phyloP scores from a whole-genome alignment of 2,329 filamentous ascomycete genomes.

The Colletotrichum navitas region DNA sequence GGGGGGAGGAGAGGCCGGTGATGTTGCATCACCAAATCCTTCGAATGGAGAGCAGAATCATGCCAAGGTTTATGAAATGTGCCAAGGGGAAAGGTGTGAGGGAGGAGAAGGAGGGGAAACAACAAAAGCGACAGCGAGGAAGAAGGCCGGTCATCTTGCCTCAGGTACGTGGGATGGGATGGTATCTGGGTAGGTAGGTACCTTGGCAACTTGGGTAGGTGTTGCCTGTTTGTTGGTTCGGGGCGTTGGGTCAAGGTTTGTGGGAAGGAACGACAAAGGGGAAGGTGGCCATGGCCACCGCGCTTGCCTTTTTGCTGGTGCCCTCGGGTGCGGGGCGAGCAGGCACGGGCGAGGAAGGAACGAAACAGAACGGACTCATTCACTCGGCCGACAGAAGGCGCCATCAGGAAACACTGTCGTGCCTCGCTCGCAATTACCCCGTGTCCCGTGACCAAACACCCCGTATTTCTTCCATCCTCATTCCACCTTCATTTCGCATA shows the following conservation, averaged over 20 bases:
- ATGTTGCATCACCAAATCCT: constrained; percentile 19
- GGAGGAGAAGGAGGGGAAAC: no score
- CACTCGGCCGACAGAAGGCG: background rate
- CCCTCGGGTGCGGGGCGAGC: background rate
- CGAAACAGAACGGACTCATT: background rate
- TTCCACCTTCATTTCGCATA: no score
- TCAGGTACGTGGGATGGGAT: background rate
- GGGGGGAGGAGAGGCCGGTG: constrained; percentile 4
- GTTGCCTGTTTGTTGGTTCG: no score
- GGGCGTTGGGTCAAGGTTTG: no score
- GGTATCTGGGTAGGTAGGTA: no score
- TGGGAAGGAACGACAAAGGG: no score
- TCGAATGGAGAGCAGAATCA: background rate
- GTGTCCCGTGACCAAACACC: background rate
- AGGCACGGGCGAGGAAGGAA: background rate
- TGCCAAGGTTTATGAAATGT: background rate
- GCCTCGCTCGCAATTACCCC: background rate
- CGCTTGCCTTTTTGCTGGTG: constrained; percentile 5
- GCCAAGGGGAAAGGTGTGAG: background rate
- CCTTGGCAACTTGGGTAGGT: no score
- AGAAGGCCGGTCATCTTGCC: no score
- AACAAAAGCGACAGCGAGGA: background rate
- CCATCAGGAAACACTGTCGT: constrained; percentile 1
- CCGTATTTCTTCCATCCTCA: no score
- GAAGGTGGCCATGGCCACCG: background rate